phyloP scores from a whole-genome alignment of 1,139 yeast genomes.

The Blastobotrys proliferans region DNA sequence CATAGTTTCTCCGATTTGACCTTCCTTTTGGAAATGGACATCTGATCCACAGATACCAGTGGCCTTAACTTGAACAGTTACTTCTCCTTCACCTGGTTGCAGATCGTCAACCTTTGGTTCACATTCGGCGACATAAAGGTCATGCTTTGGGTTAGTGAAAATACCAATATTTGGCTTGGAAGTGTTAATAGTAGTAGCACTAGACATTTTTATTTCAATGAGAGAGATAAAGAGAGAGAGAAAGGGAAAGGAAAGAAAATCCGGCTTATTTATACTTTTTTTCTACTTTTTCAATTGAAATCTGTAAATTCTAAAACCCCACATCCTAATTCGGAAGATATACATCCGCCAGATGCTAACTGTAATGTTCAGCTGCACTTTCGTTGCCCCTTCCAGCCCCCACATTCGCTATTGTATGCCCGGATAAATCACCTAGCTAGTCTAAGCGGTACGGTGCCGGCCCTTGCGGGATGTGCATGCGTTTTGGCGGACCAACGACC shows the following conservation, averaged over 20 bases:
- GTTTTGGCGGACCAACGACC: too few species aligned
- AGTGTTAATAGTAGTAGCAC: slow-evolving; percentile 1
- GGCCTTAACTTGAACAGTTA: slow-evolving; percentile 45
- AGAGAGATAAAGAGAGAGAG: neutral
- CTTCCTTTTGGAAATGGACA: slow-evolving; percentile 77
- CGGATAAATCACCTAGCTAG: too few species aligned
- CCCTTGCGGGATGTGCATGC: too few species aligned
- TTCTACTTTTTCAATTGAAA: too few species aligned
- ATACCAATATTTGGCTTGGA: slow-evolving; percentile 33
- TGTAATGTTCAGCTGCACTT: too few species aligned
- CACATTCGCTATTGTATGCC: too few species aligned
- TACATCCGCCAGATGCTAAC: too few species aligned
- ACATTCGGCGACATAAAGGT: slow-evolving; percentile 33
- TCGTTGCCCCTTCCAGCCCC: too few species aligned
- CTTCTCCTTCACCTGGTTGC: slow-evolving; percentile 39
- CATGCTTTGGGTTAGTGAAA: slow-evolving; percentile 38
- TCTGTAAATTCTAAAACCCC: too few species aligned
- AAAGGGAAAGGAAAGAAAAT: neutral
- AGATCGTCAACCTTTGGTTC: slow-evolving; percentile 35
- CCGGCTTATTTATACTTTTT: neutral
- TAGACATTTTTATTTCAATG: slow-evolving; percentile 1
- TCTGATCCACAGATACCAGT: slow-evolving; percentile 93
- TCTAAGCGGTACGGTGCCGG: too few species aligned
- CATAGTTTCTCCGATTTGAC: slow-evolving; percentile 65
- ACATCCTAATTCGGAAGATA: too few species aligned